Conservation (phyloP, 148 eudicot species). For the Tetragonia tetragonoides region DNA sequence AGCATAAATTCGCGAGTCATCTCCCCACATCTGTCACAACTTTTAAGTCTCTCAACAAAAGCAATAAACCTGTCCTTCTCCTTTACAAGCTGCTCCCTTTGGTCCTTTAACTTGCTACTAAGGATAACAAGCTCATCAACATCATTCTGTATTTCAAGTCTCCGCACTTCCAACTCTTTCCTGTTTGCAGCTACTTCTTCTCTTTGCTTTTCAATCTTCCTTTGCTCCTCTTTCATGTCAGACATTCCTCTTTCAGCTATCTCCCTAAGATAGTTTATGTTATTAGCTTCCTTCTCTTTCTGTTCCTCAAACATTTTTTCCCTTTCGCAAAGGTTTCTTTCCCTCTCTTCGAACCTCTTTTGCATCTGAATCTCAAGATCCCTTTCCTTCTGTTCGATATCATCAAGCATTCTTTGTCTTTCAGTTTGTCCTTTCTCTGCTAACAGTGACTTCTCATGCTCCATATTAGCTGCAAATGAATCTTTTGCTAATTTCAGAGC, state of each 20-base stretch:
- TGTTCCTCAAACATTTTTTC: conserved; percentile 65
- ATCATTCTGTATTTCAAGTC: conserved; percentile 72
- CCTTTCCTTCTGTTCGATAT: conserved; percentile 60
- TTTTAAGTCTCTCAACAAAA: conserved; percentile 65
- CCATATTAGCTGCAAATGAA: conserved; percentile 75
- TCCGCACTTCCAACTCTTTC: conserved; percentile 71
- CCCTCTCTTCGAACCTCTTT: conserved; percentile 61
- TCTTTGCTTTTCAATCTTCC: conserved; percentile 54
- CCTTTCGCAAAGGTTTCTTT: conserved; percentile 48
- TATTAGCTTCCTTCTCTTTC: conserved; percentile 62
- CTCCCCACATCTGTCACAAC: conserved; percentile 74
- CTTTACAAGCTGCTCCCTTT: conserved; percentile 70
- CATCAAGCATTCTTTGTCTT: conserved; percentile 58
- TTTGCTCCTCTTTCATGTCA: conserved; percentile 69
- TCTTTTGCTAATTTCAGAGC: conserved; percentile 71
- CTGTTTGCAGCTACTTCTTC: conserved; percentile 57
- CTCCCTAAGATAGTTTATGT: conserved; percentile 56
- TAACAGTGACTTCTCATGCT: conserved; percentile 64
- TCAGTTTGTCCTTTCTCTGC: conserved; percentile 63
- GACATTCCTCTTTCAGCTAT: conserved; percentile 64
- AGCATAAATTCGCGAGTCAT: conserved; percentile 58
- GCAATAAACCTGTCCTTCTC: conserved; percentile 84
- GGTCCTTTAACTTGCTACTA: conserved; percentile 78
- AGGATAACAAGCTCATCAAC: conserved; percentile 75
- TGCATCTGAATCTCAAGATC: conserved; percentile 70